Base-by-base conservation (phyloP, 495 filamentous ascomycete genomes). In the Aspergillus affinis region DNA sequence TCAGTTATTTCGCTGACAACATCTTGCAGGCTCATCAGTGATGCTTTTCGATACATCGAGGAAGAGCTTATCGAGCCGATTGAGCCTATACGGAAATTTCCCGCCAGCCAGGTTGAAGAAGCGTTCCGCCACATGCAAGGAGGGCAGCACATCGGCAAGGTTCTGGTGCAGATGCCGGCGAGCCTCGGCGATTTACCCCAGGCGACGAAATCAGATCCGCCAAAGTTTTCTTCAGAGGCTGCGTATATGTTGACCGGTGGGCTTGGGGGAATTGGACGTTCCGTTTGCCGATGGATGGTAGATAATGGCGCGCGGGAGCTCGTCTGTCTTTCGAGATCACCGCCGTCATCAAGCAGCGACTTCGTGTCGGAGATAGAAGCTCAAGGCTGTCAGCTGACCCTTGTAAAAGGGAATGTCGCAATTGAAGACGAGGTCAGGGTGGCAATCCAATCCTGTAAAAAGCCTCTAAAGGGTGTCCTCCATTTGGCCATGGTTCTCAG, bases 401-500 rank as follows among this genome's bases (percentile, higher is more conserved):
- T 51, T 27, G 49, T 51, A 9, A 21, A 51, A 51, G 20, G 49
- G 17, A 51, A 21, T 17, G 49, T 51, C 9, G 23, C 49, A 0
- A 27, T 27, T 2, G 49, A 10, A 27, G 15, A 23, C 6, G 49
- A 51, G 17, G 21, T 51, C 9, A 13, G 29, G 12, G 26, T 27
- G 20, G 47, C 46, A n/a, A 3, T 49, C 2, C 30, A 52, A 46
- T 6, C 23, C n/a, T 51, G 64, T 8, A 52, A 19, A 8, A 19
- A 23, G 2, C 59, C 58, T 7, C 50, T 73, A 13, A 54, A 32
- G 36, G 70, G 70, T 15, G 48, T 74, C 27, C 49, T 74, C 23
- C 72, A 74, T 41, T 52, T 58, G 41, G 63, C 71, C 0, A 74
- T 74, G 69, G 69, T 74, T 1, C 60, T 72, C 12, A 41, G 57